These are phyloP conservation scores for Arthrobotrys sphaeroides DNA, from an alignment of 2,329 filamentous ascomycete species.

Conservation along the genomic window DNA sequence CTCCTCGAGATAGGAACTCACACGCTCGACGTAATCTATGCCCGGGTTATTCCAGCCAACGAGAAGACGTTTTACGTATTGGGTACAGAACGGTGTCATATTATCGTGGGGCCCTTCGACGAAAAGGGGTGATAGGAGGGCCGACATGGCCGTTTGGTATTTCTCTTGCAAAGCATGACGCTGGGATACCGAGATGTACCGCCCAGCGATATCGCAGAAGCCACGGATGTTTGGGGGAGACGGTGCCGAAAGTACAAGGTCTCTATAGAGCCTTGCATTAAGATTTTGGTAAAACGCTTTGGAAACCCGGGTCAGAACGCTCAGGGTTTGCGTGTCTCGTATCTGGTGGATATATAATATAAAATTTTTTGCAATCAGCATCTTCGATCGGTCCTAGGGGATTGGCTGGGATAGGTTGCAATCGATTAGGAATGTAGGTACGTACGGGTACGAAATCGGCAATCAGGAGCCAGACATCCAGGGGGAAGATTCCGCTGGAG, in stretches of 20 bases:
- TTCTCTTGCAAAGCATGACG: not conserved
- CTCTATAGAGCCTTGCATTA: constrained; percentile 25
- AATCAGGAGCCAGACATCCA: constrained; percentile 41
- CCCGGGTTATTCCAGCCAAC: constrained; percentile 36
- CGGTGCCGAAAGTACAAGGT: constrained; percentile 17
- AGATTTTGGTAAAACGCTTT: constrained; percentile 20
- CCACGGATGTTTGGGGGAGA: constrained; percentile 20
- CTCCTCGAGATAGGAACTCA: not conserved
- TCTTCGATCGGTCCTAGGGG: too few species aligned
- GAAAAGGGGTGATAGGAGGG: too few species aligned
- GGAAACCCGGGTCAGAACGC: constrained; percentile 28
- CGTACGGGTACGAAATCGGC: constrained; percentile 25
- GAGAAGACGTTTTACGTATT: constrained; percentile 26
- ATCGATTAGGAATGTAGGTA: not conserved
- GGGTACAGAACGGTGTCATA: constrained; percentile 22
- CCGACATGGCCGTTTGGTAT: not conserved
- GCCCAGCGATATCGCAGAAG: constrained; percentile 3
- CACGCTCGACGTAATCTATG: not conserved
- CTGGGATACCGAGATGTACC: constrained; percentile 17
- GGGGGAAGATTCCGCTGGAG: constrained; percentile 16
- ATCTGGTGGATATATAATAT: not conserved
- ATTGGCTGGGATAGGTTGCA: not conserved
- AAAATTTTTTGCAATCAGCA: too few species aligned
- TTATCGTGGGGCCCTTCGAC: not conserved
- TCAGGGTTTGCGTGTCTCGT: constrained; percentile 23